Conservation (phyloP, 345 rosid genomes). For the Dimocarpus longan region DNA sequence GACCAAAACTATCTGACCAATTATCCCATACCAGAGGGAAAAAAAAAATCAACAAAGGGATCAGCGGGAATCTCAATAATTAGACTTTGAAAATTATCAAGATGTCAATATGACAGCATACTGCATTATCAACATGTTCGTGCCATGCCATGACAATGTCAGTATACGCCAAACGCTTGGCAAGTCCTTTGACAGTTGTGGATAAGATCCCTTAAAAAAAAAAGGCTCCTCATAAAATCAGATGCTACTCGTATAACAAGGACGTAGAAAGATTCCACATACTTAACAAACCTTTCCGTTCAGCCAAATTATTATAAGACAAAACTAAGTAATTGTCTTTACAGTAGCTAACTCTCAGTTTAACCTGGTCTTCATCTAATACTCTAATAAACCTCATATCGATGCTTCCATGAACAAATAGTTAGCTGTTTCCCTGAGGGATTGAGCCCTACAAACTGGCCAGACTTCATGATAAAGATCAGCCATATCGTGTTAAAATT, state of each 20-base stretch:
- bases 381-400: neutral
- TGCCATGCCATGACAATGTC: neutral
- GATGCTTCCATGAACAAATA: neutral
- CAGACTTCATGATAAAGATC: neutral
- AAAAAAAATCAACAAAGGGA: too few relatives aligned
- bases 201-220: slow-evolving; percentile 3
- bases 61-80: too few relatives aligned
- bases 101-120: too few relatives aligned
- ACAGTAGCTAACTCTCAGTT: neutral
- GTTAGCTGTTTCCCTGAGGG: neutral
- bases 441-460: neutral
- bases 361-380: neutral
- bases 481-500: neutral
- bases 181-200: neutral
- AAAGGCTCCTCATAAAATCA: neutral
- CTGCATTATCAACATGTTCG: too few relatives aligned
- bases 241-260: neutral
- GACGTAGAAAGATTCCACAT: neutral
- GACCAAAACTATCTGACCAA: too few relatives aligned
- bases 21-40: too few relatives aligned
- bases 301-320: neutral
- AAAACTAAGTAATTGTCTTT: neutral
- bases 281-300: neutral
- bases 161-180: neutral
- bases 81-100: too few relatives aligned